Percentiles rank a stretch among this genome's conserved stretches.
These are phyloP conservation scores for Lasiosphaeria ovina DNA, from an alignment of 495 filamentous ascomycete species.

Conservation along the genomic window DNA sequence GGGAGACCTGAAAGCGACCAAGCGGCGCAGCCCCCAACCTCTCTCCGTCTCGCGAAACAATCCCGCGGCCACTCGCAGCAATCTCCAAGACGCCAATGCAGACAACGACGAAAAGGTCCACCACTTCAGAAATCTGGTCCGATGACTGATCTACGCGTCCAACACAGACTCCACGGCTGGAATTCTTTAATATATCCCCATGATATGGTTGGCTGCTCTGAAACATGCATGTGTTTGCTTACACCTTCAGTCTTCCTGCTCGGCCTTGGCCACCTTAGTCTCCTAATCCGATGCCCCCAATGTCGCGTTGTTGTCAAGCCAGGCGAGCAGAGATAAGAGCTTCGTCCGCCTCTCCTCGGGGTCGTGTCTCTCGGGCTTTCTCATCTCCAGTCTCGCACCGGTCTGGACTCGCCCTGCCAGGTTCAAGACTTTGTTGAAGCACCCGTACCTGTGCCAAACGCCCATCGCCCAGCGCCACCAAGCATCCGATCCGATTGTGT, in stretches of 20 bases:
- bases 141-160: background rate
- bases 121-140: background rate
- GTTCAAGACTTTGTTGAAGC: too few species aligned
- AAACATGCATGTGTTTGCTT: background rate
- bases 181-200: conserved; percentile 4
- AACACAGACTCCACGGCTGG: background rate
- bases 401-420: too few species aligned
- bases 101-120: background rate
- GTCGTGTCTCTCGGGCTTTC: background rate
- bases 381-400: too few species aligned
- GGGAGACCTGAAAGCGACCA: background rate
- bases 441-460: too few species aligned
- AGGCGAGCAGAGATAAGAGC: background rate
- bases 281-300: background rate
- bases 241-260: background rate
- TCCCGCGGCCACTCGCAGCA: background rate
- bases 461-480: too few species aligned
- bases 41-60: background rate
- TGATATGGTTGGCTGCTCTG: background rate
- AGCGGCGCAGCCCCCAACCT: background rate
- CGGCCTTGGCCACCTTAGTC: conserved; percentile 2
- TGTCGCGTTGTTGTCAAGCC: background rate
- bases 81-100: background rate
- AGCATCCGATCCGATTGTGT: too few species aligned
- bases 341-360: background rate